Conservation (phyloP, 352 stramenopile species). For the Albugo candida region DNA sequence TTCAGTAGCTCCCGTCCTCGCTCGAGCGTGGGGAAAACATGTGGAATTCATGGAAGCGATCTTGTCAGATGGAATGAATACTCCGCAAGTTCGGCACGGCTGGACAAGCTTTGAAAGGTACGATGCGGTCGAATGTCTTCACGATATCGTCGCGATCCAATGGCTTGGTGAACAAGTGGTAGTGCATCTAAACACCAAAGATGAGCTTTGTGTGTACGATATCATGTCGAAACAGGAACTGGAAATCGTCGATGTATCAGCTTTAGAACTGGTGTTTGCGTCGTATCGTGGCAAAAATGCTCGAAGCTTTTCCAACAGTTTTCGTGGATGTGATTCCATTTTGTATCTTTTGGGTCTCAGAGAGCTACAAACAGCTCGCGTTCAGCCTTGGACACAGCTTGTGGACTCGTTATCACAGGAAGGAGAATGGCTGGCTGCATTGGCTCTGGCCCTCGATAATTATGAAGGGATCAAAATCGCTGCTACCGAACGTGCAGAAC, state of each 20-base stretch:
- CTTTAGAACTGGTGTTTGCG: slow-evolving; percentile 85
- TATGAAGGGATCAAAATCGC: slow-evolving; percentile 84
- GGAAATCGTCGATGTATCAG: slow-evolving; percentile 88
- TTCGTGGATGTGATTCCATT: slow-evolving; percentile 86
- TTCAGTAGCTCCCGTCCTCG: slow-evolving; percentile 78
- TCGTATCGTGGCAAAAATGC: slow-evolving; percentile 76
- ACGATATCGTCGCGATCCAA: slow-evolving; percentile 85
- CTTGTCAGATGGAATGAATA: slow-evolving; percentile 45
- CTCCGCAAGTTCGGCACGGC: slow-evolving; percentile 53
- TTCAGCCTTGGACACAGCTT: slow-evolving; percentile 83
- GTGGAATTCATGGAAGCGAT: slow-evolving; percentile 86
- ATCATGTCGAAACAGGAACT: slow-evolving; percentile 90
- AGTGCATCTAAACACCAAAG: slow-evolving; percentile 86
- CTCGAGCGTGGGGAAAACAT: slow-evolving; percentile 83
- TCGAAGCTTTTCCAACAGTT: slow-evolving; percentile 70
- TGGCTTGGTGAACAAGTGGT: slow-evolving; percentile 92
- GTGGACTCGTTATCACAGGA: slow-evolving; percentile 89
- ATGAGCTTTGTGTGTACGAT: slow-evolving; percentile 93
- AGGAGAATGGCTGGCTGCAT: slow-evolving; percentile 92
- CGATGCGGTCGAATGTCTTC: slow-evolving; percentile 78
- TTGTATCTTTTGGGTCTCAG: slow-evolving; percentile 85
- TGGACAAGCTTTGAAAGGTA: slow-evolving; percentile 90
- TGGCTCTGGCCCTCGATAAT: slow-evolving; percentile 88
- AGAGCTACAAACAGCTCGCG: slow-evolving; percentile 80
- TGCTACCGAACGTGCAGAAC: slow-evolving; percentile 48